Evolutionary conservation across 202 grass and related monocot species (phyloP), one percentile per base, ranked within the genome.

Genomic region (Brachypodium distachyon): DNA sequence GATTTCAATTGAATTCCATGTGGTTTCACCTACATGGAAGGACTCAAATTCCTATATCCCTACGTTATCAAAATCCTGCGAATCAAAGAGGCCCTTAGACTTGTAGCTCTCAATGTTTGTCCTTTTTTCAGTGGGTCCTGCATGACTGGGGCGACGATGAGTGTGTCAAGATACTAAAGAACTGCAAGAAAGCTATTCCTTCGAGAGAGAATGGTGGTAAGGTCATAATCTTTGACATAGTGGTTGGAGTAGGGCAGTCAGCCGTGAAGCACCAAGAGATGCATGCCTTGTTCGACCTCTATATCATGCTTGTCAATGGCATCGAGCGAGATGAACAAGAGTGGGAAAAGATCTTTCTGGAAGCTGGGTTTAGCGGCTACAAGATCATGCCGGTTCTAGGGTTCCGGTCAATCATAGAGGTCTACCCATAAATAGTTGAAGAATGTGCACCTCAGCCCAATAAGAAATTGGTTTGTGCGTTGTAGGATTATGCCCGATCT

Each of bases 211-310:
- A 19, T 0, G 74, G 79, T n/a, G 87, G 87, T 7, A 90, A 90
- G 52, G 61, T 90, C 6, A 83, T 90, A 77, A 53, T 90, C 41
- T 34, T 86, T 3, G 83, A 90, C 16, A 59, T 86, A 9, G 87
- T 90, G 27, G 31, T 83, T 0, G 83, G 83, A 63, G 81, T 50
- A 6, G 70, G 70, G 0, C 23, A 60, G 0, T n/a, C 38, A 2
- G 17, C 36, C 7, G 0, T 5, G 5, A 80, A 46, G n/a, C 27
- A 68, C 0, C 17, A 1, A 12, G 74, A 84, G 27, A 12, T 38
- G 0, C 74, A 84, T 9, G 42, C 32, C 1, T 18, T 84, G 36
- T 70, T 72, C 4, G 82, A 79, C 13, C 21, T 84, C 0, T 40
- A 33, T 1, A 41, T 84, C 6, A 69, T 50, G 70, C 5, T 75